These are phyloP conservation scores for Myriosclerotinia duriaeana DNA, from an alignment of 2,329 filamentous ascomycete species.

Conservation along the genomic window DNA sequence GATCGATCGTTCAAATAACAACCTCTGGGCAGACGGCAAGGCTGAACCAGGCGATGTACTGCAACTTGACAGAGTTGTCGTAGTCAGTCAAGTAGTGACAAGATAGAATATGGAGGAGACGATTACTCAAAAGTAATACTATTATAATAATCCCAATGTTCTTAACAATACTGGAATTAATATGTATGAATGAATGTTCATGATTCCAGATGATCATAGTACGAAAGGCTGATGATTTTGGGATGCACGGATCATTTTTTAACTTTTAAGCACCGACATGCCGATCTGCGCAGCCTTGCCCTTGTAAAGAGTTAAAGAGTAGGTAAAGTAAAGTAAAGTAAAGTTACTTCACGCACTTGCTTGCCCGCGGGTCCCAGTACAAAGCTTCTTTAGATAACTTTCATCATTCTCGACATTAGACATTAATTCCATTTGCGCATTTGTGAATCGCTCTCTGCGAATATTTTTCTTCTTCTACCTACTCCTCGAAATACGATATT, in stretches of 20 bases:
- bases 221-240: conserved; percentile 7
- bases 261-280: conserved; percentile 5
- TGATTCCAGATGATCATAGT: not conserved
- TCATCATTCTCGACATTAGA: conserved; percentile 20
- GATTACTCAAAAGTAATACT: not conserved
- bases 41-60: not conserved
- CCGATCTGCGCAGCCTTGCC: conserved; percentile 21
- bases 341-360: conserved; percentile 1
- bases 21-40: conserved; percentile 7
- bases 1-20: conserved; percentile 3
- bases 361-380: conserved; percentile 9
- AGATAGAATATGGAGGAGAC: not conserved
- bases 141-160: not conserved
- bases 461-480: not conserved
- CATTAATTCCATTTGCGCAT: conserved; percentile 1
- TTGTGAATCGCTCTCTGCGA: conserved; percentile 4
- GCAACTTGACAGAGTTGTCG: not conserved
- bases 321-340: no score
- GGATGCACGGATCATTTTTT: conserved; percentile 18
- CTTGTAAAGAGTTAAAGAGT: no score
- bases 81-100: not conserved
- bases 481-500: not conserved
- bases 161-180: not conserved
- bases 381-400: conserved; percentile 24
- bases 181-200: not conserved